Evolutionary conservation across 1,284 basidiomycete genomes (phyloP).

Genomic region (Thelephora terrestris): DNA sequence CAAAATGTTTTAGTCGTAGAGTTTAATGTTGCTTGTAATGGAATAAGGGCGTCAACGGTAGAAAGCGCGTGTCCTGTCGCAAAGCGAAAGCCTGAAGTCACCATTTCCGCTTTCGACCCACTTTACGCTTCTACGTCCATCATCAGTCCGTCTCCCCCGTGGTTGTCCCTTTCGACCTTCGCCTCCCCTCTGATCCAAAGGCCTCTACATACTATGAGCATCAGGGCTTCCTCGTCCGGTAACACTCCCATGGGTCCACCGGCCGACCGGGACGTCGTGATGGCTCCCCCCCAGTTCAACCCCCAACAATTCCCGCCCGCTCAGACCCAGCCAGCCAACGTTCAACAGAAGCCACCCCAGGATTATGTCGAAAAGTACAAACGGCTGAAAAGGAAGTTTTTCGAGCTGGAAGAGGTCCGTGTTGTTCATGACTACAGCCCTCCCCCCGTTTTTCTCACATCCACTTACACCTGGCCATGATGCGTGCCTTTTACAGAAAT

Average conservation of each 20-base stretch:
- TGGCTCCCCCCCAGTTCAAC: conserved; percentile 37
- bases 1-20: too few relatives aligned
- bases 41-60: too few relatives aligned
- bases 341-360: conserved; percentile 10
- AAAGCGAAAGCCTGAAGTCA: too few relatives aligned
- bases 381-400: conserved; percentile 49
- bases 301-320: conserved; percentile 21
- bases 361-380: conserved; percentile 51
- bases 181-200: not conserved
- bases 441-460: conserved; percentile 3
- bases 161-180: not conserved
- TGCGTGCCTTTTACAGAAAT: conserved; percentile 31
- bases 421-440: not conserved
- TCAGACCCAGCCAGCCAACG: conserved; percentile 25
- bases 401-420: conserved; percentile 58
- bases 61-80: too few relatives aligned
- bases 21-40: too few relatives aligned
- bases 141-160: conserved; percentile 1
- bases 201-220: conserved; percentile 17
- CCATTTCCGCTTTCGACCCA: too few relatives aligned
- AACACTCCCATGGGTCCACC: conserved; percentile 20
- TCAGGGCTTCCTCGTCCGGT: conserved; percentile 11
- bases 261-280: conserved; percentile 32
- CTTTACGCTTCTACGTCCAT: not conserved
- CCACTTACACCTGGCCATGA: not conserved